These are phyloP conservation scores for Catunica adiposa DNA, from an alignment of 2,329 filamentous ascomycete species.

Conservation along the genomic window DNA sequence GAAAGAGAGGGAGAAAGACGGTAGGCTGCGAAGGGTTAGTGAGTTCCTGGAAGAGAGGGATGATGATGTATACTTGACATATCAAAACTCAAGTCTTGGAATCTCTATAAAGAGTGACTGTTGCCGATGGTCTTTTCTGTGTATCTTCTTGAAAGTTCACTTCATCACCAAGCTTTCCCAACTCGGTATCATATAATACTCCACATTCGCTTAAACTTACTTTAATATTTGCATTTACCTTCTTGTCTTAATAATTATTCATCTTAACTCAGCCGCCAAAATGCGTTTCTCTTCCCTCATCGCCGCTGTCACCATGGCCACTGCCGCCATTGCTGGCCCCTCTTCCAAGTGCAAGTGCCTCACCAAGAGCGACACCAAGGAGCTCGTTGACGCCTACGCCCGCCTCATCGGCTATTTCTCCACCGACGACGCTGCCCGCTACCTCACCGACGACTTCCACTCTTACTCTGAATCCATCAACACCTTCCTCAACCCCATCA, in stretches of 20 bases:
- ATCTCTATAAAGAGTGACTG: neutral
- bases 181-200: neutral
- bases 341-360: constrained; percentile 14
- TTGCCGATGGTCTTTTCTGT: neutral
- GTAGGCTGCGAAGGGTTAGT: too few species aligned
- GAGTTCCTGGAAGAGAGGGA: too few species aligned
- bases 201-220: too few species aligned
- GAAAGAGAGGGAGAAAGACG: neutral
- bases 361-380: constrained; percentile 13
- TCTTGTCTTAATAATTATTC: neutral
- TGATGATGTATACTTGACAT: too few species aligned
- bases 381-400: constrained; percentile 23
- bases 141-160: too few species aligned
- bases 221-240: neutral
- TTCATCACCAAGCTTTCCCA: neutral
- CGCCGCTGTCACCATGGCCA: constrained; percentile 9
- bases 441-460: constrained; percentile 14
- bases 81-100: neutral
- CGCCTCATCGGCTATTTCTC: constrained; percentile 38
- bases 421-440: constrained; percentile 23
- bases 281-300: constrained; percentile 14
- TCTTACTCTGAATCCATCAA: constrained; percentile 16
- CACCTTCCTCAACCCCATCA: constrained; percentile 14
- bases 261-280: neutral
- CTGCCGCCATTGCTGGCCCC: constrained; percentile 5